These are phyloP conservation scores for Rhizophagus sp. DNA, from an alignment of 192 early-diverging fungal genomes.

Conservation along the genomic window DNA sequence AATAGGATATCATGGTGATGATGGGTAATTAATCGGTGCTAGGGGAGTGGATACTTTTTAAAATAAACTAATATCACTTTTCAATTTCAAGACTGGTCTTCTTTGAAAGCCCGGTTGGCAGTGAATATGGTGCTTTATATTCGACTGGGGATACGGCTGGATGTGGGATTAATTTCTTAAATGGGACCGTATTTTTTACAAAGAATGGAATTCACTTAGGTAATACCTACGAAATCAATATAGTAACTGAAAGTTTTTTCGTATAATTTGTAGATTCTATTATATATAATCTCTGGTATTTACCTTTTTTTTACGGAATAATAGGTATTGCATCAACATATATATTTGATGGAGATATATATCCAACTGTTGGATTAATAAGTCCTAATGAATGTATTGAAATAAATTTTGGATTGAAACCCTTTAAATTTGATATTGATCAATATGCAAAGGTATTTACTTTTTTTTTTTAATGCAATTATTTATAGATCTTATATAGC, in stretches of 20 bases:
- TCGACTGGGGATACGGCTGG: slow-evolving; percentile 90
- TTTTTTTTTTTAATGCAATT: too few species aligned
- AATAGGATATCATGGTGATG: slow-evolving; percentile 97
- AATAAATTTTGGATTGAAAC: slow-evolving; percentile 73
- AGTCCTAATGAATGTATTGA: slow-evolving; percentile 69
- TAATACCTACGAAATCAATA: slow-evolving; percentile 14
- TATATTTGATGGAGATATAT: slow-evolving; percentile 48
- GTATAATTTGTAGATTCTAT: background rate
- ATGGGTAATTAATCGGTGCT: slow-evolving; percentile 76
- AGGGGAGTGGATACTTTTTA: background rate
- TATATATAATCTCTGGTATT: background rate
- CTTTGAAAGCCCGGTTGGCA: slow-evolving; percentile 59
- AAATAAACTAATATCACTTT: background rate
- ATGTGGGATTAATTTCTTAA: slow-evolving; percentile 85
- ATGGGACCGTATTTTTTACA: slow-evolving; percentile 80
- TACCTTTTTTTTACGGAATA: background rate
- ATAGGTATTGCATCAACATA: slow-evolving; percentile 39
- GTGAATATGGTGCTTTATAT: slow-evolving; percentile 82
- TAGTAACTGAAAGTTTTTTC: background rate
- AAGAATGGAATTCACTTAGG: slow-evolving; percentile 87
- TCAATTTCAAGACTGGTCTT: background rate
- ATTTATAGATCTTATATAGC: background rate
- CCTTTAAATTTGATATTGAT: slow-evolving; percentile 75
- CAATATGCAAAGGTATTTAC: slow-evolving; percentile 54
- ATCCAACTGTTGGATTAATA: slow-evolving; percentile 71